phyloP scores from a whole-genome alignment of 441 rosid genomes.

The Adansonia grandidieri region DNA sequence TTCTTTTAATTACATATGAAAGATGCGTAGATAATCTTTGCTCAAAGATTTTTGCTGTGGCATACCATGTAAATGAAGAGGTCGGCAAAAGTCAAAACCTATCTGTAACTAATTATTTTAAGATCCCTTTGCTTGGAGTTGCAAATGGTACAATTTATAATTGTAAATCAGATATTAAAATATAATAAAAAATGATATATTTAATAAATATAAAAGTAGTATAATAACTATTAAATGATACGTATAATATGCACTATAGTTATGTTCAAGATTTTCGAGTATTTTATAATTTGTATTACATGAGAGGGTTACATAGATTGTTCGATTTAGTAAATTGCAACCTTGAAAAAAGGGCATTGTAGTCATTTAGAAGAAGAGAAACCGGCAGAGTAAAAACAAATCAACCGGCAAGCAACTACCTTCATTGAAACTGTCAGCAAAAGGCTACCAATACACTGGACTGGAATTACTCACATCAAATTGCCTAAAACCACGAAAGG shows the following conservation, averaged over 20 bases:
- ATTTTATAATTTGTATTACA: no score
- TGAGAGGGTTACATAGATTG: no score
- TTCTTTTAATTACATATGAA: not conserved
- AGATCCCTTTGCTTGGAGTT: constrained; percentile 8
- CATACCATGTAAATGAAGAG: not conserved
- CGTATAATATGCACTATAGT: no score
- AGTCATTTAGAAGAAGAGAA: not conserved
- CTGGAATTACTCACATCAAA: constrained; percentile 12
- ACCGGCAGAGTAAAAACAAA: constrained; percentile 8
- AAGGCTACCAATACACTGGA: constrained; percentile 16
- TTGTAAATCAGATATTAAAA: no score
- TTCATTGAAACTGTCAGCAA: constrained; percentile 38
- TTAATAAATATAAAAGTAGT: no score
- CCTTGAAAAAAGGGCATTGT: constrained; percentile 1
- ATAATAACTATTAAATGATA: no score
- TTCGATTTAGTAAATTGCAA: not conserved
- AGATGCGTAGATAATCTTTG: not conserved
- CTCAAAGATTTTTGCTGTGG: no score
- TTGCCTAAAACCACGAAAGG: not conserved
- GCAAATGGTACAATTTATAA: not conserved
- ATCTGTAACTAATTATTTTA: not conserved
- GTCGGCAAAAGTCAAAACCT: not conserved
- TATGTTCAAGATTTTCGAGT: no score
- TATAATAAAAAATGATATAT: no score
- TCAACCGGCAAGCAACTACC: constrained; percentile 34